Evolutionary conservation across 2,329 filamentous ascomycete species (phyloP).

Genomic region (Curvularia eragrostidis): DNA sequence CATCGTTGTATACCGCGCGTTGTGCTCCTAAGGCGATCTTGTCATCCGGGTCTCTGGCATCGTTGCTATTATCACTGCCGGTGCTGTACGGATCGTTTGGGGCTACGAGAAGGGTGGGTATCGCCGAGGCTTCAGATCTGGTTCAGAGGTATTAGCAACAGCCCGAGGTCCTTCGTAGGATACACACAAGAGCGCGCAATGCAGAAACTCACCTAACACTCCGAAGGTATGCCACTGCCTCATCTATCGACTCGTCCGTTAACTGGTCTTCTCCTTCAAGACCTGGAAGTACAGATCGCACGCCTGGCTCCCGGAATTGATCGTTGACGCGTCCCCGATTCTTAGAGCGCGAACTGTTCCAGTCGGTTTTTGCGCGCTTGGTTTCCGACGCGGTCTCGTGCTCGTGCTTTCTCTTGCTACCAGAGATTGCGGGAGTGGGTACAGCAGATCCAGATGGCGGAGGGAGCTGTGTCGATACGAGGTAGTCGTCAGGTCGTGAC

Average conservation of each 20-base stretch:
- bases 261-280: conserved; percentile 35
- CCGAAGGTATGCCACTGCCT: conserved; percentile 46
- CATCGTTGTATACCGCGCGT: conserved; percentile 75
- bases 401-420: conserved; percentile 36
- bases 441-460: conserved; percentile 12
- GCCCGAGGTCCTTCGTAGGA: neutral
- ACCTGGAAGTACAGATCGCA: conserved; percentile 42
- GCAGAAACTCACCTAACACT: conserved; percentile 40
- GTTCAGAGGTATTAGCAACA: conserved; percentile 26
- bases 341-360: conserved; percentile 1
- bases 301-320: conserved; percentile 29
- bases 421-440: conserved; percentile 2
- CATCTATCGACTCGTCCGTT: conserved; percentile 36
- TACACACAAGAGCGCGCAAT: neutral
- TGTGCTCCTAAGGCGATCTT: conserved; percentile 59
- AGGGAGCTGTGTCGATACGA: conserved; percentile 19
- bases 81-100: conserved; percentile 29
- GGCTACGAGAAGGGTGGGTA: conserved; percentile 74
- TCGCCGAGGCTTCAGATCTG: conserved; percentile 76
- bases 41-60: conserved; percentile 30
- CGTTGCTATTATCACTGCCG: conserved; percentile 11
- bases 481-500: conserved; percentile 41
- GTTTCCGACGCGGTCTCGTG: conserved; percentile 15
- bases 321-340: conserved; percentile 13
- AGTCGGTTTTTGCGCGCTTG: conserved; percentile 27